Evolutionary conservation across 306 rosid species (phyloP).

Genomic region (Sicyos edulis): DNA sequence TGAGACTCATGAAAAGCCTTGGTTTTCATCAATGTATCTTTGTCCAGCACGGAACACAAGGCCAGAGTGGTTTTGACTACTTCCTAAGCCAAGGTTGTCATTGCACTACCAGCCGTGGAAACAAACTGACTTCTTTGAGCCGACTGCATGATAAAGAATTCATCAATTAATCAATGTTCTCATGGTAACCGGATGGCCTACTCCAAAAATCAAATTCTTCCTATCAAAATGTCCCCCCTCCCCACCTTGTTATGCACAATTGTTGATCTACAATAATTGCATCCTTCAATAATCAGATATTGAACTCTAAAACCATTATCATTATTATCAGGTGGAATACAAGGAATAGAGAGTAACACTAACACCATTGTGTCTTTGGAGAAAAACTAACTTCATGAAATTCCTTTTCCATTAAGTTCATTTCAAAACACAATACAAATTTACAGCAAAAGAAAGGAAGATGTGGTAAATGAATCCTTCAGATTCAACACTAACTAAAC

Average conservation of each 20-base stretch:
- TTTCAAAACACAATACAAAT: background rate
- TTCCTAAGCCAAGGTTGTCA: conserved; percentile 65
- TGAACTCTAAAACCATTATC: conserved; percentile 15
- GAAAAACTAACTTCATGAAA: background rate
- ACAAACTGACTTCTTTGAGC: conserved; percentile 39
- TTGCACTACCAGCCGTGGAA: conserved; percentile 69
- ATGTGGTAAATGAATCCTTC: background rate
- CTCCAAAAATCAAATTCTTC: no score
- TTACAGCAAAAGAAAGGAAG: background rate
- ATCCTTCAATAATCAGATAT: conserved; percentile 47
- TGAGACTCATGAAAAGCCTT: conserved; percentile 58
- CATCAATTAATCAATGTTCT: background rate
- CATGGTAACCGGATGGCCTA: no score
- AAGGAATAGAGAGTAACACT: no score
- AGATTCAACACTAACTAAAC: background rate
- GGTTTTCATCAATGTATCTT: conserved; percentile 67
- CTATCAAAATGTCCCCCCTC: no score
- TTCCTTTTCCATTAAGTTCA: background rate
- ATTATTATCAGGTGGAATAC: no score
- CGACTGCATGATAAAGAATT: conserved; percentile 28
- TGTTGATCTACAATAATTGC: conserved; percentile 87
- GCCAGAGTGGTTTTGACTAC: conserved; percentile 77
- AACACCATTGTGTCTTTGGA: background rate
- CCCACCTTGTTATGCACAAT: conserved; percentile 83
- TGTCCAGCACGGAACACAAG: conserved; percentile 65